A percentile compares a stretch with the other conserved stretches of the same genome.
These are phyloP conservation scores for Terana coerulea DNA, from an alignment of 768 basidiomycete genomes.

Conservation along the genomic window DNA sequence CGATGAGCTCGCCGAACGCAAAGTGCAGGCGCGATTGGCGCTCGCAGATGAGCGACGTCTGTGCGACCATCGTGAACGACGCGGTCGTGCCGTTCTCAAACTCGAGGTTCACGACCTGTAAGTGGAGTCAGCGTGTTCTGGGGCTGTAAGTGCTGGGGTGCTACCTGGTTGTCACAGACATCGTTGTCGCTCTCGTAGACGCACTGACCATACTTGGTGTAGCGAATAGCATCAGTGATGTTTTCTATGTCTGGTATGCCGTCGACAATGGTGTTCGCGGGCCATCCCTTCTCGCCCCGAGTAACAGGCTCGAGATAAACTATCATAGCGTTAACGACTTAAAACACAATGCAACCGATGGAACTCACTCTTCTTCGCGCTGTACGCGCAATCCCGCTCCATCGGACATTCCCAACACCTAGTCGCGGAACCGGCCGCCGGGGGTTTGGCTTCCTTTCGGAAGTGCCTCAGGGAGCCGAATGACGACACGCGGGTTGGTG, in stretches of 20 bases:
- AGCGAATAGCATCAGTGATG: constrained; percentile 64
- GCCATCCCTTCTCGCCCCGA: constrained; percentile 57
- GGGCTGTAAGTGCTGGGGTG: background rate
- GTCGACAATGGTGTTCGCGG: constrained; percentile 65
- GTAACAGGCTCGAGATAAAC: constrained; percentile 81
- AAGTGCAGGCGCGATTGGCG: constrained; percentile 86
- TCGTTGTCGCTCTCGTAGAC: constrained; percentile 85
- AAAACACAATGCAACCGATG: background rate
- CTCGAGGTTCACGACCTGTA: constrained; percentile 79
- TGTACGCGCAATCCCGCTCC: constrained; percentile 76
- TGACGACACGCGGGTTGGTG: constrained; percentile 69
- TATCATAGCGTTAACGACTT: constrained; percentile 27
- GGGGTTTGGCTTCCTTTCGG: constrained; percentile 67
- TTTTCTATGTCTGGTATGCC: constrained; percentile 87
- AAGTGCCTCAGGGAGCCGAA: constrained; percentile 88
- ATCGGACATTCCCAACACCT: constrained; percentile 77
- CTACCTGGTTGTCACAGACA: constrained; percentile 81
- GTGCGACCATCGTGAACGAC: constrained; percentile 89
- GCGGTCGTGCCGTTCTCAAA: constrained; percentile 79
- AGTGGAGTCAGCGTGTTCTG: background rate
- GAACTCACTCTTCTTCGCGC: constrained; percentile 74
- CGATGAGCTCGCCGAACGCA: constrained; percentile 84
- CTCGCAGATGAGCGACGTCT: constrained; percentile 72
- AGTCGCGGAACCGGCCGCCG: constrained; percentile 57
- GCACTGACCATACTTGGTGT: constrained; percentile 74